Evolutionary conservation across 352 stramenopile species (phyloP).

Genomic region (Phytophthora tentaculata): DNA sequence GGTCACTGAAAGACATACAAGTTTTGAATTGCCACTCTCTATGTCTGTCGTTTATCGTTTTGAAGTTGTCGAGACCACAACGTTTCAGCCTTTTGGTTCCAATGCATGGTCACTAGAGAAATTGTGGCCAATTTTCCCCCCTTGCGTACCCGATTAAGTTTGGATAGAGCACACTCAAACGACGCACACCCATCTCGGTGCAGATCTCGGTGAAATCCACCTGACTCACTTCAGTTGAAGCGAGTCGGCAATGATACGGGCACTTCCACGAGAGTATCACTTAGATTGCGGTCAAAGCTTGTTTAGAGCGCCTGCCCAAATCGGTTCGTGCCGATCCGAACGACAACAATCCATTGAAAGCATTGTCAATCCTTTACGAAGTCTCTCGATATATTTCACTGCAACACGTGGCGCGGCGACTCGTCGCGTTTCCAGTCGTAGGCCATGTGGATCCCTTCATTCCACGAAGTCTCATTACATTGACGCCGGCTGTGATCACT

Average conservation of each 20-base stretch:
- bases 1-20: conserved; percentile 23
- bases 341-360: conserved; percentile 23
- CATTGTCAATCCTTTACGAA: conserved; percentile 35
- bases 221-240: conserved; percentile 34
- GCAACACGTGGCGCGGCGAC: conserved; percentile 13
- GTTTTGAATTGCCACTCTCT: conserved; percentile 8
- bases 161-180: conserved; percentile 29
- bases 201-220: conserved; percentile 18
- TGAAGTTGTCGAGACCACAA: conserved; percentile 7
- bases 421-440: conserved; percentile 34
- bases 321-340: conserved; percentile 25
- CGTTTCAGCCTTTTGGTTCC: background rate
- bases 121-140: conserved; percentile 15
- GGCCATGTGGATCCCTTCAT: conserved; percentile 9
- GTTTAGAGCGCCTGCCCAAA: conserved; percentile 16
- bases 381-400: conserved; percentile 10
- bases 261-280: conserved; percentile 4
- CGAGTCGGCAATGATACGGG: conserved; percentile 5
- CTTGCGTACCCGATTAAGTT: conserved; percentile 24
- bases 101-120: conserved; percentile 18
- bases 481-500: conserved; percentile 12
- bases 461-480: conserved; percentile 30
- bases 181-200: conserved; percentile 28
- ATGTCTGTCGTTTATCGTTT: conserved; percentile 19
- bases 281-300: conserved; percentile 26